Evolutionary conservation across 257 asterid genomes (phyloP).

Genomic region (Solanum clarkiae): DNA sequence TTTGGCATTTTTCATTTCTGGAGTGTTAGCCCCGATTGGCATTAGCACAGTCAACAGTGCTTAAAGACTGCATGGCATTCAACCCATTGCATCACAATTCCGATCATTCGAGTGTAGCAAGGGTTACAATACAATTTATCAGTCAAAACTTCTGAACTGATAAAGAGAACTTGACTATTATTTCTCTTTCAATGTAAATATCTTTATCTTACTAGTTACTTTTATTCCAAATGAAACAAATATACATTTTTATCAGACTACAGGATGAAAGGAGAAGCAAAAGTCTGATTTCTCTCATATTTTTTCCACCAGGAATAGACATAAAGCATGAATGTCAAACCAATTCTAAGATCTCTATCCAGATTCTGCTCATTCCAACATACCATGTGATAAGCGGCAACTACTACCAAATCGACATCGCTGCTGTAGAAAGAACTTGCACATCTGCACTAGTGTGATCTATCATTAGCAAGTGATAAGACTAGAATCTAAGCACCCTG

Average conservation of each 20-base stretch:
- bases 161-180: background rate
- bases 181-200: background rate
- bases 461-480: conserved; percentile 53
- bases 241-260: background rate
- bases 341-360: background rate
- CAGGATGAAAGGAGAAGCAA: background rate
- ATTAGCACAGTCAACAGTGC: background rate
- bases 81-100: background rate
- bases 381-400: conserved; percentile 99
- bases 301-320: background rate
- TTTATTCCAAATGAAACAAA: background rate
- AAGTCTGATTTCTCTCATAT: background rate
- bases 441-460: conserved; percentile 96
- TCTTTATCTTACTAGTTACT: background rate
- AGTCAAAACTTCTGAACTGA: background rate
- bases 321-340: background rate
- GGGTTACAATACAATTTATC: background rate
- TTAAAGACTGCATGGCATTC: background rate
- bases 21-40: background rate
- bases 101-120: background rate
- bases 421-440: conserved; percentile 99
- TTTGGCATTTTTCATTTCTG: background rate
- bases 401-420: conserved; percentile 97
- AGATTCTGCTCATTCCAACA: conserved; percentile 29
- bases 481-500: conserved; percentile 23